Percentiles rank a stretch among this genome's conserved stretches.
phyloP scores from a whole-genome alignment of 2,329 filamentous ascomycete genomes.

The Epichloe brachyelytri region DNA sequence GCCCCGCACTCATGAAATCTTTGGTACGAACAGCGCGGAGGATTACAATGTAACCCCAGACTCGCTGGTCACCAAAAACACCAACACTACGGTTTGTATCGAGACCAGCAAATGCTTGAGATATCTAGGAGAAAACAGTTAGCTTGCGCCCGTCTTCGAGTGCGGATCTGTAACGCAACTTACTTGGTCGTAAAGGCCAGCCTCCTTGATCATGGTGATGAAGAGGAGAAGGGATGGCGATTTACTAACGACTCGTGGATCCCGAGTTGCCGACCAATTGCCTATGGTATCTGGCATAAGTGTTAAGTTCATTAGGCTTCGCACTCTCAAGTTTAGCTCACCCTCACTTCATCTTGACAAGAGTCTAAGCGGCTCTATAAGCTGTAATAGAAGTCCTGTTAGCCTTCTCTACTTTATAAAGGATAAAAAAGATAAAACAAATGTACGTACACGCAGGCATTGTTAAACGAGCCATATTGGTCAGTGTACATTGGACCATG shows the following conservation, averaged over 20 bases:
- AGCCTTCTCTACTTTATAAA: no score
- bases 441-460: background rate
- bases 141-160: no score
- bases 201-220: slow-evolving; percentile 60
- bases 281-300: no score
- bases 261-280: no score
- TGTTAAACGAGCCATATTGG: background rate
- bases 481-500: no score
- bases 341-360: no score
- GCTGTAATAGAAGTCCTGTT: background rate
- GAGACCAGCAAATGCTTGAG: slow-evolving; percentile 16
- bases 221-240: slow-evolving; percentile 32
- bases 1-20: slow-evolving; percentile 50
- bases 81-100: slow-evolving; percentile 12
- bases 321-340: no score
- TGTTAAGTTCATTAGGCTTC: no score
- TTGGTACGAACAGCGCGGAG: slow-evolving; percentile 6
- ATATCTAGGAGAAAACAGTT: slow-evolving; percentile 6
- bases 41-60: slow-evolving; percentile 20
- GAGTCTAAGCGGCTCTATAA: no score
- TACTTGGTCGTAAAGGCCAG: slow-evolving; percentile 55
- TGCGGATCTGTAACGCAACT: background rate
- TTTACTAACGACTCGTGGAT: no score
- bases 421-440: background rate
- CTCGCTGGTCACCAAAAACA: slow-evolving; percentile 15